These are phyloP conservation scores for Thinopyrum elongatum DNA, from an alignment of 176 grass and related monocot genomes.

Conservation along the genomic window DNA sequence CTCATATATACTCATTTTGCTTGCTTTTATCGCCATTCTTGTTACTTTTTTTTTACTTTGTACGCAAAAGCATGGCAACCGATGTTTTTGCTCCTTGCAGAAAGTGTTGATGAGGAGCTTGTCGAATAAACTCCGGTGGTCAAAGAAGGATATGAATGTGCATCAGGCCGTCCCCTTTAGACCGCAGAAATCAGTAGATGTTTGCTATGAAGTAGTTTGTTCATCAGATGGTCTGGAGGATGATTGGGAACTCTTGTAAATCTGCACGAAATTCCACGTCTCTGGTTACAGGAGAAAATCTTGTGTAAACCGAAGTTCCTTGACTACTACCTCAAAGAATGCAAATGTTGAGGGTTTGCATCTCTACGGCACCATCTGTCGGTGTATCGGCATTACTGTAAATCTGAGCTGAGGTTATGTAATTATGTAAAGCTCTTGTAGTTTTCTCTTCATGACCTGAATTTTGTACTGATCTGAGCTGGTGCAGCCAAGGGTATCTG, in stretches of 20 bases:
- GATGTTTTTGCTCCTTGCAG: slow-evolving; percentile 23
- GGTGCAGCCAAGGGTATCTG: neutral
- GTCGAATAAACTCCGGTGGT: slow-evolving; percentile 30
- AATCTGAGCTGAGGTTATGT: slow-evolving; percentile 26
- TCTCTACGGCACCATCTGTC: neutral
- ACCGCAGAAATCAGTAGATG: slow-evolving; percentile 6
- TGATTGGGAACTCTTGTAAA: slow-evolving; percentile 47
- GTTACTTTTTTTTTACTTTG: neutral
- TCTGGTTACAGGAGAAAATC: neutral
- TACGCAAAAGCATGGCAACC: neutral
- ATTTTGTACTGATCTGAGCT: neutral
- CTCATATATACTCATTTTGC: neutral
- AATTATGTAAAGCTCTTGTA: neutral
- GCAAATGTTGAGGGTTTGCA: neutral
- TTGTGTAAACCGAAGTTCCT: neutral
- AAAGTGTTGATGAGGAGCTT: slow-evolving; percentile 33
- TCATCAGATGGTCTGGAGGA: slow-evolving; percentile 20
- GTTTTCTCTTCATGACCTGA: neutral
- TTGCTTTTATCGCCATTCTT: neutral
- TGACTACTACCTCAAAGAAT: neutral
- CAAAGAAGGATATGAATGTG: slow-evolving; percentile 18
- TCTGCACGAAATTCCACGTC: neutral
- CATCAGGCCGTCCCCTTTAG: neutral
- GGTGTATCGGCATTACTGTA: slow-evolving; percentile 24
- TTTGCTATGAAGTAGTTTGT: neutral